Evolutionary conservation across 768 basidiomycete genomes (phyloP), one percentile per base, ranked within the genome.

Genomic region (Auricularia heimuer): DNA sequence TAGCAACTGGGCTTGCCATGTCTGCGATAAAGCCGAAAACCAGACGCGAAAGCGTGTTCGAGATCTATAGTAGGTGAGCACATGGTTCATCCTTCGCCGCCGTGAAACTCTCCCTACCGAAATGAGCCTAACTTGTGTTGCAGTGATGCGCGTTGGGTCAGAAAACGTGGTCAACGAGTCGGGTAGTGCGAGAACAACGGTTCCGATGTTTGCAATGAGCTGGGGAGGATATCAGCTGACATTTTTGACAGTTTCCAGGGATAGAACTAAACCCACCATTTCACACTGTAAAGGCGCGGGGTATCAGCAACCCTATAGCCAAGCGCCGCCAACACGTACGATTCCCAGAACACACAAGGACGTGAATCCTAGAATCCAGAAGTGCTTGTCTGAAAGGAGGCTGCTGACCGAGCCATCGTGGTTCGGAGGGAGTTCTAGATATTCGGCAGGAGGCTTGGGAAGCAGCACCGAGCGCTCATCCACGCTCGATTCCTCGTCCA

Each of bases 201-300:
- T 85, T 44, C 89, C 90, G 60, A 93, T 85, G 70, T 91, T 93
- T 21, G 89, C 87, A 21, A 92, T 85, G 24, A 93, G 62, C 70
- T 45, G 35, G 29, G 7, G 8, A 47, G n/a, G 21, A 29, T 8
- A 54, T 45, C n/a, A 65, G 63, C 54, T 8, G 65, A 3, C 24
- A n/a, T 56, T 16, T 51, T 37, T 45, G 14, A 21, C 29, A 45
- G 16, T n/a, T 3, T 24, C 37, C 45, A 37, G 35, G 11, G 24
- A 44, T 21, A 60, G 60, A 42, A 42, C 39, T 8, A 8, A 14
- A 42, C 39, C n/a, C 39, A 36, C 80, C 89, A 90, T 92, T 73
- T 92, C 90, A 58, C 82, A 83, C 88, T 90, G 63, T 4, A 18
- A 34, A 51, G 37, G 12, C 39, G 12, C 39, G 39, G 39, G 39